phyloP scores from a whole-genome alignment of 139 green algal species.

The Diplosphaera chodatii region DNA sequence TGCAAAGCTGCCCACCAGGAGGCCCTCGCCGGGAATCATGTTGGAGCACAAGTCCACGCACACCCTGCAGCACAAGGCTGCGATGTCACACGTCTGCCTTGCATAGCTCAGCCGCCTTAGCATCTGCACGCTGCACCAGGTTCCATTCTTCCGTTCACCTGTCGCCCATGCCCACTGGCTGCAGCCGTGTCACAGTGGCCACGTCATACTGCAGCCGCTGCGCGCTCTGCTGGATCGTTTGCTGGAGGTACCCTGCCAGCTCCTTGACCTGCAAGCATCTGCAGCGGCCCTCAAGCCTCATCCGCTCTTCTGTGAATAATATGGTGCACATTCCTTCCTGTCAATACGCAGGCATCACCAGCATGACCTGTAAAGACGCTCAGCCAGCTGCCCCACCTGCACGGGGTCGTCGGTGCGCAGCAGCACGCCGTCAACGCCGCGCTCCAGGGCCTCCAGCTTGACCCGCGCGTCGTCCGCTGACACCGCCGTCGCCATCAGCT shows the following conservation, averaged over 20 bases:
- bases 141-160: no score
- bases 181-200: constrained; percentile 45
- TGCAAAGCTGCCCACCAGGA: constrained; percentile 86
- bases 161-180: constrained; percentile 72
- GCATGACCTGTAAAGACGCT: no score
- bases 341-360: no score
- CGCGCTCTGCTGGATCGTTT: constrained; percentile 1
- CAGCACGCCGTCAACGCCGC: constrained; percentile 71
- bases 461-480: constrained; percentile 42
- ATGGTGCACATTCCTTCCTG: no score
- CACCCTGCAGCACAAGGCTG: no score
- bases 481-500: constrained; percentile 48
- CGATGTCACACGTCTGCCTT: no score
- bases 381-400: no score
- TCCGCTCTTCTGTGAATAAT: no score
- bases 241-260: constrained; percentile 29
- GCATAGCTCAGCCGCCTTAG: no score
- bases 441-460: constrained; percentile 77
- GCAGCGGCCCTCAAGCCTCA: no score
- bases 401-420: constrained; percentile 58
- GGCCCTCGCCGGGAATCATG: constrained; percentile 72
- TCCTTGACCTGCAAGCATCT: constrained; percentile 41
- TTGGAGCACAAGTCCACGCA: constrained; percentile 75
- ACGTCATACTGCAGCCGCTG: constrained; percentile 20
- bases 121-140: no score